Evolutionary conservation across 805 yeast species (phyloP), one percentile per base, ranked within the genome.

Genomic region (Starmerella apis): DNA sequence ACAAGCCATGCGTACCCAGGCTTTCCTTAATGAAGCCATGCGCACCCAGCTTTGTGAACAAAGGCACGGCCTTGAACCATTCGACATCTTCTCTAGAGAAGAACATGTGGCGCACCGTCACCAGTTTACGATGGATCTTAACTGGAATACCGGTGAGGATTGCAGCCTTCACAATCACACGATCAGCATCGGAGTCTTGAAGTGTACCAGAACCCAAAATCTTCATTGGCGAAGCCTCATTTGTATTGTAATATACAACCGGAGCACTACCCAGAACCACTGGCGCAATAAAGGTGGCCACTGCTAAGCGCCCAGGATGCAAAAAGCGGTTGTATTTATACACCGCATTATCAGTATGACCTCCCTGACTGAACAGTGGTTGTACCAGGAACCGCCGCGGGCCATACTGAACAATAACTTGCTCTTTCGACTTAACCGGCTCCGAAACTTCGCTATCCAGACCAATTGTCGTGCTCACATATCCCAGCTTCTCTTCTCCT

Each of bases 1-100:
- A 88, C 71, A 90, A 86, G 56, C 99, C 99, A 65, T 92, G 98
- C 1, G 98, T 92, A 69, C 99, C 99, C 71, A 92, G 74, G 63
- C 88, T 78, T 65, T 90, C 96, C 68, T 86, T 90, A 65, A 94
- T 90, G 66, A 83, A 83, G 49, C 99, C 99, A 19, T 87, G 75
- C 66, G 96, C 80, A 46, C 98, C 99, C 60, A 81, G 75, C 65
- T 85, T 86, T 37, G 97, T 88, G 67, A 86, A 92, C 53, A 92
- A 70, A 38, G 97, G 97, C 58, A 92, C 83, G 4, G 88, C 81
- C 68, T 84, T 85, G 76, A 82, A 92, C 78, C 84, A 84, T 57
- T 77, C 77, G 57, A 94, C 83, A 64, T 92, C 99, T 43, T 83
- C 86, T 10, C 85, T 70, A 62, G 81, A 86, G 80, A 90, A 90